phyloP scores from a whole-genome alignment of 2,329 filamentous ascomycete genomes.

The Aquanectria penicillioides region DNA sequence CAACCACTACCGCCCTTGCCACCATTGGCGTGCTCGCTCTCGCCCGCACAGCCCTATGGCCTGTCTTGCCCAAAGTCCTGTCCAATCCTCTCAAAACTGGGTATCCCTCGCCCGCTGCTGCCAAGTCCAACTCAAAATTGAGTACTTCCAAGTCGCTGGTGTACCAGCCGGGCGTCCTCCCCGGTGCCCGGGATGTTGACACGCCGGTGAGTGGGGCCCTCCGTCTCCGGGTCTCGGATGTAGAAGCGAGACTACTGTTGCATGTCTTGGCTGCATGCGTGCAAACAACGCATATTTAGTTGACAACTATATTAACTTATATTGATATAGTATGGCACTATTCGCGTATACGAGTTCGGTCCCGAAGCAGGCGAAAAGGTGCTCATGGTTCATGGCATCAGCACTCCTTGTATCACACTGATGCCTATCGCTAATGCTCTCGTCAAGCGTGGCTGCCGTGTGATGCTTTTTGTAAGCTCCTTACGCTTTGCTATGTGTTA shows the following conservation, averaged over 20 bases:
- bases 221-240: not conserved
- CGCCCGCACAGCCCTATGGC: conserved; percentile 51
- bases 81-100: conserved; percentile 56
- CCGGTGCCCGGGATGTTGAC: conserved; percentile 76
- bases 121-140: conserved; percentile 49
- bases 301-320: not conserved
- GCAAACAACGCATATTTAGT: not conserved
- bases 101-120: conserved; percentile 46
- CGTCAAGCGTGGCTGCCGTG: conserved; percentile 75
- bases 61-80: conserved; percentile 51
- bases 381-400: conserved; percentile 84
- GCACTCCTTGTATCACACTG: conserved; percentile 81
- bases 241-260: not conserved
- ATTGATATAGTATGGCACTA: conserved; percentile 69
- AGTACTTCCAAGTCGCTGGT: conserved; percentile 46
- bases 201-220: conserved; percentile 62
- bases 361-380: conserved; percentile 78
- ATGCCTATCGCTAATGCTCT: conserved; percentile 73
- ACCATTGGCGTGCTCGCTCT: conserved; percentile 52
- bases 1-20: conserved; percentile 53
- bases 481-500: too few relatives aligned
- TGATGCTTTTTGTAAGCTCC: conserved; percentile 76
- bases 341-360: conserved; percentile 86
- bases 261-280: too few relatives aligned
- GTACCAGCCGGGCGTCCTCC: conserved; percentile 76